Evolutionary conservation across 2,329 filamentous ascomycete species (phyloP).

Genomic region (Bretziella fagacearum): DNA sequence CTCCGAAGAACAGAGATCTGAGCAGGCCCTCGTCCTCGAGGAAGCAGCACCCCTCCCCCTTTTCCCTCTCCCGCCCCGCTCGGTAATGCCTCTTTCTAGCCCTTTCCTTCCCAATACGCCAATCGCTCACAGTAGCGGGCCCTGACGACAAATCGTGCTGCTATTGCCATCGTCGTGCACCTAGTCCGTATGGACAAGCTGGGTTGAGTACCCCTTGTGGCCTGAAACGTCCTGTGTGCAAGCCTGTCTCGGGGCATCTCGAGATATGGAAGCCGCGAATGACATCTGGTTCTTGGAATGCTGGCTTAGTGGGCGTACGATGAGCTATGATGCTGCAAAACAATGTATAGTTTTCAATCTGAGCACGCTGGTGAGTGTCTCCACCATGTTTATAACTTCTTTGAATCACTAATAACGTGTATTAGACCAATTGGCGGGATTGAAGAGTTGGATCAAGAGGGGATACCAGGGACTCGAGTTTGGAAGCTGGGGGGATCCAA

Average conservation of each 20-base stretch:
- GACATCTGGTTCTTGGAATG: neutral
- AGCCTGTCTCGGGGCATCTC: neutral
- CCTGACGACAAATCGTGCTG: neutral
- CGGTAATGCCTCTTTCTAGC: neutral
- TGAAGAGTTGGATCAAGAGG: no score
- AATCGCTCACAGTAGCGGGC: no score
- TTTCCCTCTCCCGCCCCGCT: neutral
- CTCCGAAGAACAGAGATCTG: slow-evolving; percentile 35
- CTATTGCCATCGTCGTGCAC: neutral
- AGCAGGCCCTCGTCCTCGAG: slow-evolving; percentile 21
- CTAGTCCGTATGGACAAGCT: neutral
- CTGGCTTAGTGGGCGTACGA: neutral
- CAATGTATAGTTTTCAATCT: slow-evolving; percentile 36
- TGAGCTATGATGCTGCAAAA: slow-evolving; percentile 21
- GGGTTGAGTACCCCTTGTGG: neutral
- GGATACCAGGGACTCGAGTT: neutral
- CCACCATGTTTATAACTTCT: no score
- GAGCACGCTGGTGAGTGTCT: slow-evolving; percentile 26
- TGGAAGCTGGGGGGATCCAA: neutral
- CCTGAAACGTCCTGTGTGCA: neutral
- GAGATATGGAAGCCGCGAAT: slow-evolving; percentile 5
- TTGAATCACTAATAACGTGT: no score
- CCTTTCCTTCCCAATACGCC: neutral
- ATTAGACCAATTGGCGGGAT: no score
- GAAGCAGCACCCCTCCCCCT: slow-evolving; percentile 13